Evolutionary conservation across 1,139 yeast species (phyloP).

Genomic region (Magnusiomyces suaveolens): DNA sequence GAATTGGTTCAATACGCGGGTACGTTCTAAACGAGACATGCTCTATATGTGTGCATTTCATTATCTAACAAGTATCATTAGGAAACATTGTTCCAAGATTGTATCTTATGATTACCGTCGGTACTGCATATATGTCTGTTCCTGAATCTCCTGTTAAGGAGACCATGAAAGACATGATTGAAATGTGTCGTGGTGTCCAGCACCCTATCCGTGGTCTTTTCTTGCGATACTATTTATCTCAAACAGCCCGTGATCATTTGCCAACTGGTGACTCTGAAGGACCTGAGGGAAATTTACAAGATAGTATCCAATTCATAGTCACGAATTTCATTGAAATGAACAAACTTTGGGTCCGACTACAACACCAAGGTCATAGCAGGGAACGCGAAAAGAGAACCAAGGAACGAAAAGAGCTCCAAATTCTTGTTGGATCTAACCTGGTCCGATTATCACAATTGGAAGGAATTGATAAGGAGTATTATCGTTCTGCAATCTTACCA

Average conservation of each 20-base stretch:
- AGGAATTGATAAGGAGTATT: constrained; percentile 56
- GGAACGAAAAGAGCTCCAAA: constrained; percentile 83
- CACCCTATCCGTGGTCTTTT: constrained; percentile 84
- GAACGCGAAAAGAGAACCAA: constrained; percentile 65
- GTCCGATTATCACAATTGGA: constrained; percentile 83
- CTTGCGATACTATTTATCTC: constrained; percentile 78
- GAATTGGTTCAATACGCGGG: constrained; percentile 91
- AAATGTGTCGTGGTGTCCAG: constrained; percentile 97
- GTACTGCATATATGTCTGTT: constrained; percentile 74
- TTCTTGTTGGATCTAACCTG: constrained; percentile 84
- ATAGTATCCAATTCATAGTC: constrained; percentile 63
- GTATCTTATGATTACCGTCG: constrained; percentile 91
- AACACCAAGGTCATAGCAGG: constrained; percentile 88
- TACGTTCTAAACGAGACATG: constrained; percentile 2
- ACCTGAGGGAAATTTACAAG: constrained; percentile 44
- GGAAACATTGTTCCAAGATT: constrained; percentile 78
- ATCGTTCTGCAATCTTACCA: constrained; percentile 61
- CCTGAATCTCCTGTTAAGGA: constrained; percentile 76
- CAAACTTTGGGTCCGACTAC: constrained; percentile 91
- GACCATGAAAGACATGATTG: constrained; percentile 91
- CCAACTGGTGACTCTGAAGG: constrained; percentile 36
- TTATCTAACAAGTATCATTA: not conserved
- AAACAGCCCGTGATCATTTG: constrained; percentile 64
- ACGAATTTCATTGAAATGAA: constrained; percentile 94
- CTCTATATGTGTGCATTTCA: not conserved